Base-by-base conservation (phyloP, 176 grass and related monocot species). In the Juncus effusus region DNA sequence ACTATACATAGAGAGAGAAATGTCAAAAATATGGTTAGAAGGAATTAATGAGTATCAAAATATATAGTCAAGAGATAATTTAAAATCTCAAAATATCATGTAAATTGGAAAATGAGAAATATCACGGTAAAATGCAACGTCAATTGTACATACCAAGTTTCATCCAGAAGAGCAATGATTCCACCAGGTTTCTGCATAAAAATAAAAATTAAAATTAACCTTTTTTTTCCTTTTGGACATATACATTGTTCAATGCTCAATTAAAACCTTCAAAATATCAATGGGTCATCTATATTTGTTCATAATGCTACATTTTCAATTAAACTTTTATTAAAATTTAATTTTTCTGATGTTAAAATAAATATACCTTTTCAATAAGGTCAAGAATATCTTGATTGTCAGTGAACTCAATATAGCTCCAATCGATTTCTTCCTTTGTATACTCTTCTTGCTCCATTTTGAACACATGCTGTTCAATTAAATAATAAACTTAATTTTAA, bases 371-470 rank as follows among this genome's bases (percentile, higher is more conserved):
- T 71, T 97, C 93, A 75, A 97, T 97, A 55, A 97, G 87, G 81
- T 97, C 85, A 81, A 97, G 88, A 77, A 97, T 88, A 36, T 89
- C 88, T 81, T 97, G 82, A 70, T 97, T 97, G 61, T 97, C 93
- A 64, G 88, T 83, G 63, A 97, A 97, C 59, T 97, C 85, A 67
- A 97, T 97, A 78, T 97, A 97, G 74, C 93, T 97, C 93, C 93
- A 97, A 71, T 90, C 85, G 51, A 97, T 97, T 77, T 91, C 80
- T 89, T 97, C 93, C 63, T 80, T 97, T 71, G 88, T 96, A 84
- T 96, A 96, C 83, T 96, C 92, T 81, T 96, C 92, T 79, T 96
- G 92, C 72, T 96, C 92, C 93, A 91, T 97, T 70, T 97, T 97
- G 83, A 97, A 97, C 58, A 97, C 93, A 65, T 97, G 93, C 93